Evolutionary conservation across 352 stramenopile genomes (phyloP).

Genomic region (Pythium pectinolyticum): DNA sequence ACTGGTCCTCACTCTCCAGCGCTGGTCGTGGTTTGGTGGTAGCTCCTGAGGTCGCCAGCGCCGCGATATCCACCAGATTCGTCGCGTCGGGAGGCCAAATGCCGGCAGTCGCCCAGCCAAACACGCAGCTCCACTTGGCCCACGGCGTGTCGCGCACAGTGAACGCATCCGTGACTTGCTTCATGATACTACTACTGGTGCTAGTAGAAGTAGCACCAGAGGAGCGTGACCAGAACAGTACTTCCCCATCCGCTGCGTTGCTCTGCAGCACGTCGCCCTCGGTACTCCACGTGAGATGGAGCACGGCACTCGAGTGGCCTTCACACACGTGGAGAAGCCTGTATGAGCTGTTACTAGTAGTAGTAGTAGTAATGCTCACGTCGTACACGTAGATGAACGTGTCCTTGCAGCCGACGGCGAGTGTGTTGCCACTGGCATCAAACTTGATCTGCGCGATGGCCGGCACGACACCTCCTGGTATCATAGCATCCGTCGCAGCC

Average conservation of each 20-base stretch:
- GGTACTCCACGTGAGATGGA: constrained; percentile 86
- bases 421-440: constrained; percentile 43
- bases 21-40: no score
- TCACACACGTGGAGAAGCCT: constrained; percentile 65
- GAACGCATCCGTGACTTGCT: constrained; percentile 68
- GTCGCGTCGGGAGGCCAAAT: constrained; percentile 60
- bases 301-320: constrained; percentile 79
- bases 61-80: constrained; percentile 52
- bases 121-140: constrained; percentile 68
- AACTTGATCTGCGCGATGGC: constrained; percentile 51
- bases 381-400: constrained; percentile 69
- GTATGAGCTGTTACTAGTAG: no score
- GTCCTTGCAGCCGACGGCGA: constrained; percentile 59
- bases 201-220: no score
- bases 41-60: constrained; percentile 39
- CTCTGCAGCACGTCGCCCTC: constrained; percentile 79
- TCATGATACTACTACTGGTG: constrained; percentile 33
- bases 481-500: no score
- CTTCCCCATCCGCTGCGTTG: constrained; percentile 71
- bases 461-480: constrained; percentile 3
- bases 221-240: constrained; percentile 49
- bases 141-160: constrained; percentile 56
- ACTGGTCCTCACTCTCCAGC: no score
- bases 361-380: constrained; percentile 31
- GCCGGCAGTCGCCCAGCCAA: constrained; percentile 62